A percentile compares a stretch with the other conserved stretches of the same genome.
Evolutionary conservation across 768 basidiomycete species (phyloP).

Genomic region (Xerocomus spinulosus): DNA sequence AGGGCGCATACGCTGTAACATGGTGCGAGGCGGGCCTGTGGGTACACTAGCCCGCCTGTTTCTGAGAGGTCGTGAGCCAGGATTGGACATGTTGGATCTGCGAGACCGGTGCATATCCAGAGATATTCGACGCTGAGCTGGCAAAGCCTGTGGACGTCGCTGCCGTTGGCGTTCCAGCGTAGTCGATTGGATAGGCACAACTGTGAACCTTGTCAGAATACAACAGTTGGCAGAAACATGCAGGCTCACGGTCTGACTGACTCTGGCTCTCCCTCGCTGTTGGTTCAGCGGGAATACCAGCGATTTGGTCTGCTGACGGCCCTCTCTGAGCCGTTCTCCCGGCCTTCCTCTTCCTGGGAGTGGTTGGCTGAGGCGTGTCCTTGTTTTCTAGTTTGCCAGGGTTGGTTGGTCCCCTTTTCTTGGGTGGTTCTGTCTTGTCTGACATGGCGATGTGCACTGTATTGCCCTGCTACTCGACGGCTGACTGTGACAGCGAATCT

Average conservation of each 20-base stretch:
- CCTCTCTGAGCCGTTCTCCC: conserved; percentile 12
- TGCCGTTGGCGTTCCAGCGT: conserved; percentile 25
- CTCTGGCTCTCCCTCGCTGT: conserved; percentile 19
- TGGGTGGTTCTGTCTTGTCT: conserved; percentile 21
- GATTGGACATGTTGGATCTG: conserved; percentile 18
- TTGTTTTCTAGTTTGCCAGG: conserved; percentile 10
- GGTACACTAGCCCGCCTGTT: conserved; percentile 23
- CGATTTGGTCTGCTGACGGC: conserved; percentile 10
- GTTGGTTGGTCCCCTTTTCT: conserved; percentile 21
- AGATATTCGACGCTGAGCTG: conserved; percentile 24
- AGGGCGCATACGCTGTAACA: conserved; percentile 60
- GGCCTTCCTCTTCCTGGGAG: conserved; percentile 28
- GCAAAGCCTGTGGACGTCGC: conserved; percentile 17
- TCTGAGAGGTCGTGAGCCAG: conserved; percentile 23
- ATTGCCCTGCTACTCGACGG: conserved; percentile 7
- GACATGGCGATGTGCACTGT: conserved; percentile 21
- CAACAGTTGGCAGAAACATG: background rate
- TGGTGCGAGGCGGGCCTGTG: conserved; percentile 40
- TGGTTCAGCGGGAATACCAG: conserved; percentile 10
- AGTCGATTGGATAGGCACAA: conserved; percentile 17
- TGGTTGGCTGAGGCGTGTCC: background rate
- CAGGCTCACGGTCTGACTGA: conserved; percentile 26
- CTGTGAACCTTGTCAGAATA: conserved; percentile 16
- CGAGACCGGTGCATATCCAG: conserved; percentile 25
- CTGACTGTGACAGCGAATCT: conserved; percentile 14